Percentiles rank a stretch among this genome's conserved stretches.
Evolutionary conservation across 345 rosid species (phyloP).

Genomic region (Tarenaya hassleriana): DNA sequence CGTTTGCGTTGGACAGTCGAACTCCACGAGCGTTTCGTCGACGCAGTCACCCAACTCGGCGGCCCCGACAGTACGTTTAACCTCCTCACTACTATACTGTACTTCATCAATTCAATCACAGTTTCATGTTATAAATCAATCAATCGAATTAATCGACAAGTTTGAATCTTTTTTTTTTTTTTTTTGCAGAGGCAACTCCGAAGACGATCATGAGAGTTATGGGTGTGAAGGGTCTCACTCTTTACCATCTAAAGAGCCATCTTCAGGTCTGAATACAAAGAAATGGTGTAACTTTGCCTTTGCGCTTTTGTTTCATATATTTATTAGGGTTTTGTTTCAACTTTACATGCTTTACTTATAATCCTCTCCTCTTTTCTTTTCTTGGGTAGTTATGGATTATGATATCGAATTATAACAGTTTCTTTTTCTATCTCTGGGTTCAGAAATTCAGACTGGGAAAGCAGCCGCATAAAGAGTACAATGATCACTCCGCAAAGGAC

Average conservation of each 20-base stretch:
- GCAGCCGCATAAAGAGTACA: slow-evolving; percentile 98
- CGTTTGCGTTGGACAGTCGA: slow-evolving; percentile 99
- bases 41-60: slow-evolving; percentile 97
- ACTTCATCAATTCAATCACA: neutral
- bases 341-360: slow-evolving; percentile 13
- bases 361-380: slow-evolving; percentile 28
- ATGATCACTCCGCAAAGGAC: slow-evolving; percentile 91
- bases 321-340: slow-evolving; percentile 23
- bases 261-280: slow-evolving; percentile 75
- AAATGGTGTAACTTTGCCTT: slow-evolving; percentile 9
- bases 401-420: slow-evolving; percentile 18
- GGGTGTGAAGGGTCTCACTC: slow-evolving; percentile 99
- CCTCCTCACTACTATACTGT: neutral
- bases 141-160: neutral
- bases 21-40: slow-evolving; percentile 98
- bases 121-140: neutral
- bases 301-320: slow-evolving; percentile 4
- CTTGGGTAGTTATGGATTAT: slow-evolving; percentile 13
- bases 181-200: slow-evolving; percentile 83
- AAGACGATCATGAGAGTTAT: slow-evolving; percentile 99
- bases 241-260: slow-evolving; percentile 99
- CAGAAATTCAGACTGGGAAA: slow-evolving; percentile 98
- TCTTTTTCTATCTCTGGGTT: slow-evolving; percentile 13
- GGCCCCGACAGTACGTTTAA: slow-evolving; percentile 84
- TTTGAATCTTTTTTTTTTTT: neutral